Evolutionary conservation across 1,139 yeast genomes (phyloP), one percentile per base, ranked within the genome.

Genomic region (Kurtzmaniella quercitrusa): DNA sequence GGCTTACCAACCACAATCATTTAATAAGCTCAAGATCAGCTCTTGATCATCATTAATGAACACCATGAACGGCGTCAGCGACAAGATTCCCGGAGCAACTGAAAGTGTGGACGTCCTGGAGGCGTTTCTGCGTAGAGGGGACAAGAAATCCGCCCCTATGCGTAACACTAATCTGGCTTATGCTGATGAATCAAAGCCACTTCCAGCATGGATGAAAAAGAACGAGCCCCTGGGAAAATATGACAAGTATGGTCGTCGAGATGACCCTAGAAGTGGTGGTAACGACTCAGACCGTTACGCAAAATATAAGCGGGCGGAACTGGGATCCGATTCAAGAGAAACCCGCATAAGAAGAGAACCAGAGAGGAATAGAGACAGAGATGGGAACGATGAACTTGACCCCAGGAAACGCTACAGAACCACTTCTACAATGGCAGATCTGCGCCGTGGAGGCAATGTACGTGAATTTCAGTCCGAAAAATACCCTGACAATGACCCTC

Each of bases 191-290:
- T 38, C 55, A 23, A 53, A 52, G 34, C 63, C 62, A 8, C 50
- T 57, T 2, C 78, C 78, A 8, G 73, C 73, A 6, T 73, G 78
- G 78, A 56, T 70, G 60, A 57, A 53, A 38, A 65, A 62, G 39
- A 53, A 48, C 31, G 55, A 53, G 17, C 57, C 53, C 10, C 51
- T 55, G 17, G 66, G 64, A 39, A 70, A 69, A 47, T 72, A 72
- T 52, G 76, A 68, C 46, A 66, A 67, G 49, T 72, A 72, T 50
- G 76, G 73, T 1, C 37, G 56, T 9, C 48, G 63, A 37, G 38
- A 36, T 36, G 38, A 36, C 19, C 27, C 23, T 8, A 31, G 25
- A 15, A 34, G 36, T 12, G 19, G 25, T 18, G 19, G 14, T 12
- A 18, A 8, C 10, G 6, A 43, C 3, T 52, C 53, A 25, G 63